Base-by-base conservation (phyloP, 2,329 filamentous ascomycete genomes). In the Raffaelea ambrosiae region DNA sequence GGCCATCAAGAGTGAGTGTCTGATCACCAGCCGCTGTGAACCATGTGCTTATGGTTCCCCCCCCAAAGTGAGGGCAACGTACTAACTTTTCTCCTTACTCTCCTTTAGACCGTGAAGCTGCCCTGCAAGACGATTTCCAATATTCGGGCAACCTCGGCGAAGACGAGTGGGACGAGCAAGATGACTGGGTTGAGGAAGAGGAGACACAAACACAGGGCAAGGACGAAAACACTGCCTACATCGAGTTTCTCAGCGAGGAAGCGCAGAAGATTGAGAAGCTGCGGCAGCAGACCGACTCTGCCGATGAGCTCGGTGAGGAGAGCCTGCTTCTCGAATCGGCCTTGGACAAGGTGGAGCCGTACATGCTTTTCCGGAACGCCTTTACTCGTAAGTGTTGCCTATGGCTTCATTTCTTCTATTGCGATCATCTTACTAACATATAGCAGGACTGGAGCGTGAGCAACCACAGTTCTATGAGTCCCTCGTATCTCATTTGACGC, bases 181-280 rank as follows among this genome's bases (percentile, higher is more conserved):
- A 88, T 48, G 81, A 80, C 44, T 95, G 88, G 88, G 82, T 75
- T 40, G 86, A 88, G 54, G 78, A 88, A 54, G 78, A 84, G 35
- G 83, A 85, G 50, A 76, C 79, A 53, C 80, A 80, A 42, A 77
- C 76, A 22, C 79, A 79, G 23, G 44, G 23, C 58, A 86, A 89
- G 60, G 91, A 96, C 58, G 91, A 97, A 67, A 93, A 88, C 63
- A 85, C 86, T 21, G 88, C 91, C 5, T 98, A 98, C 63, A 79
- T 98, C 42, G 90, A 97, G 56, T 98, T 98, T 71, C 69, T 98
- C 23, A 94, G 91, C 58, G 86, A 94, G 63, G 91, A 97, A 73
- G 88, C 89, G 13, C 83, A 88, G 58, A 94, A 93, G 63, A 91
- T 93, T 64, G 82, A 84, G 53, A 77, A 82, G 18, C 75, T 84